phyloP scores from a whole-genome alignment of 202 grass and related monocot species.

The Alloteropsis angusta region DNA sequence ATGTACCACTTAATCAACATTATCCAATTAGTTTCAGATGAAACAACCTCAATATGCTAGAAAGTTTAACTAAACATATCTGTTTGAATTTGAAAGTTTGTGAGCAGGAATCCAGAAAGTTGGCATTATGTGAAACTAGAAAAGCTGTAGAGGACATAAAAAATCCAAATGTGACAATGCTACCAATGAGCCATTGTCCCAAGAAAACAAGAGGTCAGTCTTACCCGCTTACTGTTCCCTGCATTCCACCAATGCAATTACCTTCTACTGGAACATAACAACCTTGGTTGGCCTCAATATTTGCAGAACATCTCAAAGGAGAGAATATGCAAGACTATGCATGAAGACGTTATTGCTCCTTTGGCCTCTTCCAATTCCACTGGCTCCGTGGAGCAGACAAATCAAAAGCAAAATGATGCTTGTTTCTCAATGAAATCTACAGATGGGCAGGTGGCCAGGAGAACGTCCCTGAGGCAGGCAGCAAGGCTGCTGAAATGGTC shows the following conservation, averaged over 20 bases:
- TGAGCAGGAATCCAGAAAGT: constrained; percentile 5
- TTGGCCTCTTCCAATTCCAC: constrained; percentile 2
- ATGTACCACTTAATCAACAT: background rate
- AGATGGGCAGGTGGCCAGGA: background rate
- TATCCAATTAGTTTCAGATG: background rate
- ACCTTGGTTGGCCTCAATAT: background rate
- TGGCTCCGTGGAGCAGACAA: background rate
- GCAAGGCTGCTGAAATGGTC: constrained; percentile 46
- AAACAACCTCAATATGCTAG: background rate
- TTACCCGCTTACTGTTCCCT: background rate
- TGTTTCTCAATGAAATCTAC: background rate
- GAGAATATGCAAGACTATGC: background rate
- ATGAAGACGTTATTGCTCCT: constrained; percentile 15
- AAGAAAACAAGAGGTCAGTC: constrained; percentile 30
- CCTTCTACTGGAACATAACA: constrained; percentile 9
- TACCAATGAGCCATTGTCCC: background rate
- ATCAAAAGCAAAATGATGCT: background rate
- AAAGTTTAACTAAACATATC: constrained; percentile 11
- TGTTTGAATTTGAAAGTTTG: constrained; percentile 27
- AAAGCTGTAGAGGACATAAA: background rate
- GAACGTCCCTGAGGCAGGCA: constrained; percentile 31
- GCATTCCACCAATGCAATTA: background rate
- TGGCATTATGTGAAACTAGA: background rate
- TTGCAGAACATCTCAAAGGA: constrained; percentile 27
- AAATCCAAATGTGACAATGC: background rate